Base-by-base conservation (phyloP, 768 basidiomycete species). In the Lyophyllum atratum region DNA sequence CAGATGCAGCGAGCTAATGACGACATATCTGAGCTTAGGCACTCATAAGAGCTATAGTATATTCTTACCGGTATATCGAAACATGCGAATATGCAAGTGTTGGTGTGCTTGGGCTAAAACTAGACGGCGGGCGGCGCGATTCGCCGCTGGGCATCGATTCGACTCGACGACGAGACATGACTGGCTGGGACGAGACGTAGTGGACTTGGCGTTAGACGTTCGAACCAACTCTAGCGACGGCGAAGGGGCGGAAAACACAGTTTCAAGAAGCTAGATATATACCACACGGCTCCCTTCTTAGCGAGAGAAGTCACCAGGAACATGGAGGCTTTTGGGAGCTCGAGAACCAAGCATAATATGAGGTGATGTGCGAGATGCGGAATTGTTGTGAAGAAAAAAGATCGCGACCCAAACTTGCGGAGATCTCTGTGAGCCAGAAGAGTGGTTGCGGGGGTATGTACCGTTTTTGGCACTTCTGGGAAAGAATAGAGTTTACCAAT, bases 1-100 rank as follows among this genome's bases (percentile, higher is more conserved):
- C 64, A 89, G 70, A 62, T 83, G 80, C 22, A 77, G 65, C 22
- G 83, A 82, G 22, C 84, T 85, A 59, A 25, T 31, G 26, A 53
- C 29, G 21, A 10, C 49, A 25, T 5, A 45, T 29, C 10, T 5
- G 4, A n/a, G 29, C 17, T 47, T 15, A 17, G 14, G 2, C 3
- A 19, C 24, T 37, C 34, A 14, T 10, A 47, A 47, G 26, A 29
- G 14, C 3, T 11, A 5, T 46, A 29, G 4, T n/a, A 28, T 29
- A 11, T n/a, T 29, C 26, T 62, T 54, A 82, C 83, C 81, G 80
- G 62, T 81, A 82, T 34, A 72, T 74, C 10, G 81, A 83, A 31
- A 78, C 76, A 64, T 81, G 79, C 21, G 80, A 71, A 66, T 78
- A 73, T 25, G 69, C 60, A 19, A 74, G 56, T 17, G 49, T 48